phyloP scores from a whole-genome alignment of 1,139 yeast species.

The Wickerhamomyces sp. region DNA sequence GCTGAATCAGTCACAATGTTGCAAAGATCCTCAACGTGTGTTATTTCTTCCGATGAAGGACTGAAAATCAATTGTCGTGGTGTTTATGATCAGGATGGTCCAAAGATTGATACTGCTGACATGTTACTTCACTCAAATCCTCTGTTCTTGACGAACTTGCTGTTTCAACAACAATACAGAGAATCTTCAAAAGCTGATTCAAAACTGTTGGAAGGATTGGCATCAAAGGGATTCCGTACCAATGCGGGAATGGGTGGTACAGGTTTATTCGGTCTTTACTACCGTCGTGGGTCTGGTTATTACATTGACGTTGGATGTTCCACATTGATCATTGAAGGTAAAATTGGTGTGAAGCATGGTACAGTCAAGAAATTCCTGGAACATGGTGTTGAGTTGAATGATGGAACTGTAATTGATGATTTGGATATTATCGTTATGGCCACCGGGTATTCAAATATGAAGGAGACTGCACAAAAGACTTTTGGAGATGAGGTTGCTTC shows the following conservation, averaged over 20 bases:
- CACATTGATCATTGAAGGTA: conserved; percentile 33
- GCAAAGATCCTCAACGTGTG: conserved; percentile 40
- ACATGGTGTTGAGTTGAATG: conserved; percentile 33
- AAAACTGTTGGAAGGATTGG: conserved; percentile 28
- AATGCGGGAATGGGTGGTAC: conserved; percentile 40
- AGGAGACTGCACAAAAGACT: conserved; percentile 33
- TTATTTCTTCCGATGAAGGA: conserved; percentile 34
- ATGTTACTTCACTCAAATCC: conserved; percentile 31
- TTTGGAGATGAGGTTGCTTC: conserved; percentile 32
- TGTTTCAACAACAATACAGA: conserved; percentile 31
- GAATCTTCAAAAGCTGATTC: conserved; percentile 29
- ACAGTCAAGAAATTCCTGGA: conserved; percentile 31
- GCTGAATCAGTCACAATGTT: conserved; percentile 35
- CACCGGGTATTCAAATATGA: conserved; percentile 40
- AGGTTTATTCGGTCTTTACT: conserved; percentile 36
- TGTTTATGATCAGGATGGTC: conserved; percentile 34
- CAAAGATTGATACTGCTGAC: conserved; percentile 34
- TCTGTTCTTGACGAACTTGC: conserved; percentile 26
- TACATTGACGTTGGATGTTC: conserved; percentile 42
- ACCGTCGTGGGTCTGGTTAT: conserved; percentile 40
- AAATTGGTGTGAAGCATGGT: conserved; percentile 33
- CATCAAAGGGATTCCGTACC: conserved; percentile 33
- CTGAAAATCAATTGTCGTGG: conserved; percentile 27
- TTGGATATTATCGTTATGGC: conserved; percentile 38
- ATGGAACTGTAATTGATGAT: conserved; percentile 31